These are phyloP conservation scores for Fusarium proliferatum DNA, from an alignment of 2,329 filamentous ascomycete species.

Conservation along the genomic window DNA sequence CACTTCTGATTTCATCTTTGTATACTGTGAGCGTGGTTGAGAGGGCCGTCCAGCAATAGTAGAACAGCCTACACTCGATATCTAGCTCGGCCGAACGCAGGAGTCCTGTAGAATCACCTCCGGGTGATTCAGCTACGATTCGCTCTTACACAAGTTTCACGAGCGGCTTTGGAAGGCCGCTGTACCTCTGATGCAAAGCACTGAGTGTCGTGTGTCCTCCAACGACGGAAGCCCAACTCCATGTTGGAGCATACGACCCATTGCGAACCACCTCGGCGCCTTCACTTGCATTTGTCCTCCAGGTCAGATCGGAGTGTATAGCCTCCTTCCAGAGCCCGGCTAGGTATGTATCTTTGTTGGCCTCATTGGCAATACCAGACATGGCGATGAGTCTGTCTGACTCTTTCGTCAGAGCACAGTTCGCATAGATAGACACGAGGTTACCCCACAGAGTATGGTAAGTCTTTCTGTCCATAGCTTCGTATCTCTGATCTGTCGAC, in stretches of 20 bases:
- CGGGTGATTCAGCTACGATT: accelerated
- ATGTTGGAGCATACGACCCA: not conserved
- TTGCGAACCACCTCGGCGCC: not conserved
- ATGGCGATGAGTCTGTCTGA: not conserved
- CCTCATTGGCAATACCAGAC: not conserved
- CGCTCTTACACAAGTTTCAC: not conserved
- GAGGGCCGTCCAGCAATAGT: not conserved
- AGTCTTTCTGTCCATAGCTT: too few species aligned
- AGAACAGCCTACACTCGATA: not conserved
- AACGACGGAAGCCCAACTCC: not conserved
- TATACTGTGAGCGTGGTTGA: not conserved
- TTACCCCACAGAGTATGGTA: not conserved
- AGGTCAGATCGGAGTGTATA: not conserved
- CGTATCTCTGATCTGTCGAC: not conserved
- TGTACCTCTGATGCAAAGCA: too few species aligned
- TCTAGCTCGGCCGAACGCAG: not conserved
- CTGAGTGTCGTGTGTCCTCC: not conserved
- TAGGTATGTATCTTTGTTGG: not conserved
- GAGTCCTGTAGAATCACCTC: accelerated
- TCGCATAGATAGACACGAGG: not conserved
- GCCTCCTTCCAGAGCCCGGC: accelerated
- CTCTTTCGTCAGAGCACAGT: not conserved
- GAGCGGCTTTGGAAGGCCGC: too few species aligned
- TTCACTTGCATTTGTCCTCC: not conserved
- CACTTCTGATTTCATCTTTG: too few species aligned